Base-by-base conservation (phyloP, 179 eudicot species). In the Drosera spatulata region DNA sequence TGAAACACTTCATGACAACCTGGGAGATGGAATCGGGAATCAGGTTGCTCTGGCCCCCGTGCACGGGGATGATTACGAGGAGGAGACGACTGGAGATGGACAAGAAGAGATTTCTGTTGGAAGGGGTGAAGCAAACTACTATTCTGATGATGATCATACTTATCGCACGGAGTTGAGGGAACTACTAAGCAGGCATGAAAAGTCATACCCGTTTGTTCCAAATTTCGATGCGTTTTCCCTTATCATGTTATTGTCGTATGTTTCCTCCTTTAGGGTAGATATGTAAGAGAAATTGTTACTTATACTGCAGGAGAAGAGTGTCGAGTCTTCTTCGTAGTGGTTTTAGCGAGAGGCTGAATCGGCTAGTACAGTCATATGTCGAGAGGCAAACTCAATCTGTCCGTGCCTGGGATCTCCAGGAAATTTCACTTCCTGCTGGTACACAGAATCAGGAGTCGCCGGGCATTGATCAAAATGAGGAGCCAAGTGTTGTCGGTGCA, bases 311-410 rank as follows among this genome's bases (percentile, higher is more conserved):
- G 93, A 81, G 99, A 79, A 85, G 84, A 68, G 99, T 93, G 61
- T 93, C 99, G 15, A 93, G 85, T 79, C 97, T 93, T 70, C 97
- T 93, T 65, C 89, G 80, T 33, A 93, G 99, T 65, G 97, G 91
- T 71, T 93, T 93, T 57, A 97, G 99, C 45, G 97, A 86, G 76
- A 93, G 94, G 77, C 64, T 93, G 52, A 93, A 93, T 72, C 97
- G 90, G 60, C 72, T 93, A 62, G 81, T 93, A 61, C 95, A 83
- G 71, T 86, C 99, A 54, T 93, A 93, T 67, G 99, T 85, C 56
- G 88, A 79, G 66, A 86, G 99, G 73, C 95, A 82, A 76, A 76
- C 82, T 57, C 83, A 76, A 62, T 71, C 80, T 69, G 84, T 90
- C 41, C 84, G 80, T 43, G 95, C 84, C 62, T 89, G 94, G 97